Conservation (phyloP, 1,284 basidiomycete species). For the Singerocomus inundabilis region DNA sequence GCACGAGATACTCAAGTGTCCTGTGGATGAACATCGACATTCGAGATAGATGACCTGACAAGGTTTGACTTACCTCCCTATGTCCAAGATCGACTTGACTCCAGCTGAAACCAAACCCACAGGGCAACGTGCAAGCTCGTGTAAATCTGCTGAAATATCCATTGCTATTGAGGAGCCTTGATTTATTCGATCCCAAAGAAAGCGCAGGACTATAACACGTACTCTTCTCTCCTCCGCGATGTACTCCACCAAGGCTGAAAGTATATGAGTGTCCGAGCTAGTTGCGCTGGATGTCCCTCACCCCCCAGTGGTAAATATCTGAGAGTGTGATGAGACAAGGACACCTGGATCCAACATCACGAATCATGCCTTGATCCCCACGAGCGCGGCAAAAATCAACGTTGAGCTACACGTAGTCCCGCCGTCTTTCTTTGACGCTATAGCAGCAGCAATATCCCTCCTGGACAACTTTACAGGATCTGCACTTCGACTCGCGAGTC, state of each 20-base stretch:
- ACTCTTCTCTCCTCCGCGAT: slow-evolving; percentile 90
- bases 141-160: slow-evolving; percentile 93
- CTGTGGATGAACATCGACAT: slow-evolving; percentile 36
- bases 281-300: slow-evolving; percentile 33
- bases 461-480: slow-evolving; percentile 80
- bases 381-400: slow-evolving; percentile 75
- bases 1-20: slow-evolving; percentile 90
- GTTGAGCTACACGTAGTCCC: slow-evolving; percentile 94
- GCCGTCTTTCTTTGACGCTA: slow-evolving; percentile 71
- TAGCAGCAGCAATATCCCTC: slow-evolving; percentile 80
- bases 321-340: slow-evolving; percentile 4
- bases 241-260: slow-evolving; percentile 82
- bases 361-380: slow-evolving; percentile 73
- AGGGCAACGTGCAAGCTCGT: slow-evolving; percentile 79
- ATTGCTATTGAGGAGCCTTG: slow-evolving; percentile 56
- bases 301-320: slow-evolving; percentile 85
- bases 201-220: slow-evolving; percentile 27
- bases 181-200: neutral
- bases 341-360: neutral
- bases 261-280: slow-evolving; percentile 13
- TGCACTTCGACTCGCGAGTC: slow-evolving; percentile 60
- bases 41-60: neutral
- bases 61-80: slow-evolving; percentile 56
- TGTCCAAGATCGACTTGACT: slow-evolving; percentile 94
- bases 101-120: slow-evolving; percentile 93